phyloP scores from a whole-genome alignment of 73 alveolate genomes.

The Effrenium voratum region DNA sequence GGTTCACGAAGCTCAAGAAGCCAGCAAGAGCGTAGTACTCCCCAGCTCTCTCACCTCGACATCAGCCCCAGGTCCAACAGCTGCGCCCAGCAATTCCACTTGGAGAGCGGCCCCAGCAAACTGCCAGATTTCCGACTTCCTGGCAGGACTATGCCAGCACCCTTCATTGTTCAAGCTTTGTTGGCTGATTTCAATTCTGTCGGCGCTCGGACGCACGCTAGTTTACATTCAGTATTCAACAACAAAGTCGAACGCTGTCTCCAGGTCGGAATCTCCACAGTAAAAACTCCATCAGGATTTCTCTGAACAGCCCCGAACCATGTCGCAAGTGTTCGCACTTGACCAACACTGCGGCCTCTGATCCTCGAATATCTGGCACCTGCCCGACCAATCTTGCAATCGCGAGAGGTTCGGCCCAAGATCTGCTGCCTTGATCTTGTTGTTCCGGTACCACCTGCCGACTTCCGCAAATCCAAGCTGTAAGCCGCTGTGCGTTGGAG shows the following conservation, averaged over 20 bases:
- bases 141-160: neutral
- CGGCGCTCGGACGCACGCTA: no score
- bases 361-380: constrained; percentile 70
- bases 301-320: no score
- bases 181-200: no score
- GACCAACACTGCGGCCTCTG: constrained; percentile 8
- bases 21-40: constrained; percentile 92
- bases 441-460: constrained; percentile 87
- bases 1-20: constrained; percentile 83
- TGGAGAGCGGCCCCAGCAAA: constrained; percentile 63
- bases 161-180: no score
- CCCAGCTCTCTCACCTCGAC: constrained; percentile 75
- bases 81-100: no score
- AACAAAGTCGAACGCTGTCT: no score
- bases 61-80: neutral
- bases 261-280: no score
- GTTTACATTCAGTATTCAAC: no score
- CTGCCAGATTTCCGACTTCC: constrained; percentile 82
- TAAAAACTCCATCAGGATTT: no score
- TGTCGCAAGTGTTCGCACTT: no score
- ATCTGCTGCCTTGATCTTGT: constrained; percentile 59
- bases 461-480: neutral
- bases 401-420: neutral
- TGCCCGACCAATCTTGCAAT: neutral
- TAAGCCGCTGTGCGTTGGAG: neutral